These are phyloP conservation scores for Salvia rosmarinus DNA, from an alignment of 257 asterid species.

Conservation along the genomic window DNA sequence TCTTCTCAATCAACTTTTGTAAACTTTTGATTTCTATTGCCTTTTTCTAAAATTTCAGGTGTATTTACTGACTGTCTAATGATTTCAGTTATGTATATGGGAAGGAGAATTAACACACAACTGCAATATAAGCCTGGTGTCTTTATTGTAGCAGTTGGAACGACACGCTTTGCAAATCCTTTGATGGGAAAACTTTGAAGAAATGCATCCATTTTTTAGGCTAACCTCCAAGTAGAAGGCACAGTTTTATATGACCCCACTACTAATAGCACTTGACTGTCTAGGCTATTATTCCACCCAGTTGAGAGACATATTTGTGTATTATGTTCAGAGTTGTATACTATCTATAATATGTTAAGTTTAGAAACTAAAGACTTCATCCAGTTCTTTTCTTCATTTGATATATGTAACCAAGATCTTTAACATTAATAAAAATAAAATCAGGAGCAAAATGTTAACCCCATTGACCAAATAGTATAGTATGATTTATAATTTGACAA, in stretches of 20 bases:
- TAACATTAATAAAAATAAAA: neutral
- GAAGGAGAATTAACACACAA: slow-evolving; percentile 7
- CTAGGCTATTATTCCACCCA: neutral
- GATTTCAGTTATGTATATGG: slow-evolving; percentile 7
- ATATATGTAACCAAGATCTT: neutral
- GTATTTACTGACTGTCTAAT: neutral
- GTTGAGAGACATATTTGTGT: slow-evolving; percentile 3
- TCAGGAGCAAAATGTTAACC: neutral
- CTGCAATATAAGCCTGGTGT: neutral
- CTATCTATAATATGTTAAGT: neutral
- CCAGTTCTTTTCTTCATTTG: slow-evolving; percentile 12
- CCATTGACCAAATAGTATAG: slow-evolving; percentile 1
- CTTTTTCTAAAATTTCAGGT: neutral
- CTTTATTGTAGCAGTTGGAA: neutral
- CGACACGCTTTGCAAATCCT: neutral
- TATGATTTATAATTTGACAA: too few relatives aligned
- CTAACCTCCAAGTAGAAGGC: neutral
- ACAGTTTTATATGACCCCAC: neutral
- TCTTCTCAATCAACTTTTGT: slow-evolving; percentile 3
- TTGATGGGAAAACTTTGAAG: neutral
- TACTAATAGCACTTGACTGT: neutral
- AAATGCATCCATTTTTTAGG: slow-evolving; percentile 8
- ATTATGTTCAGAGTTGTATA: slow-evolving; percentile 7
- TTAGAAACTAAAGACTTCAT: slow-evolving; percentile 1
- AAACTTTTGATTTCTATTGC: neutral